Evolutionary conservation across 805 yeast species (phyloP), one percentile per base, ranked within the genome.

Genomic region (Yamadazyma olivae): DNA sequence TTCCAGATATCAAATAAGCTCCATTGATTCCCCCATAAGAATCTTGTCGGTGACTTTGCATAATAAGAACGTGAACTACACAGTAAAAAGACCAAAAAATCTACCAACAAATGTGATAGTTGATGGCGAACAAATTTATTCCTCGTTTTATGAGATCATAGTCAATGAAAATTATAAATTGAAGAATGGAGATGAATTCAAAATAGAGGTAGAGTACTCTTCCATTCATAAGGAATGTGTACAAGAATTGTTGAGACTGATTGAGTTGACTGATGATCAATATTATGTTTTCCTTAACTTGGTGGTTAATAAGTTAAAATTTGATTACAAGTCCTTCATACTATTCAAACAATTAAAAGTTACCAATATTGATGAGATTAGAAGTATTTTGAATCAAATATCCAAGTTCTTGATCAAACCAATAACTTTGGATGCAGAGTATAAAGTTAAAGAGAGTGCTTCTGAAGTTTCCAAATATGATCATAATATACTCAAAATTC

Each of bases 81-180:
- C 36, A 2, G 53, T 67, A 1, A 15, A 25, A 2, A 39, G 29
- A 12, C 61, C 59, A 13, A 36, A 38, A 6, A 31, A 35, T 5
- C 42, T 43, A 27, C 41, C 62, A 0, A 46, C 48, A 1, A 51
- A 64, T 7, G 29, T 75, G 6, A 58, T 83, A 15, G 81, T 85
- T 0, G 77, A 74, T 50, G 75, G 75, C 5, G 89, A 81, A n/a
- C 90, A 84, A 42, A 83, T 88, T 0, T 77, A 79, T 0, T 72
- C 77, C 3, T 74, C 70, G 31, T 77, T 82, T 39, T 86, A 75
- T 57, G 66, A 70, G 36, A 67, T 84, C n/a, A 43, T 41, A 1
- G 58, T 65, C 1, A 40, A 45, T 3, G 32, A 40, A 3, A 40
- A 33, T 12, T 48, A 53, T 31, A 51, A 34, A 4, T 36, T 52